Percentiles rank a stretch among this genome's conserved stretches.
phyloP scores from a whole-genome alignment of 2,329 filamentous ascomycete species.

The Leptographium procerum region DNA sequence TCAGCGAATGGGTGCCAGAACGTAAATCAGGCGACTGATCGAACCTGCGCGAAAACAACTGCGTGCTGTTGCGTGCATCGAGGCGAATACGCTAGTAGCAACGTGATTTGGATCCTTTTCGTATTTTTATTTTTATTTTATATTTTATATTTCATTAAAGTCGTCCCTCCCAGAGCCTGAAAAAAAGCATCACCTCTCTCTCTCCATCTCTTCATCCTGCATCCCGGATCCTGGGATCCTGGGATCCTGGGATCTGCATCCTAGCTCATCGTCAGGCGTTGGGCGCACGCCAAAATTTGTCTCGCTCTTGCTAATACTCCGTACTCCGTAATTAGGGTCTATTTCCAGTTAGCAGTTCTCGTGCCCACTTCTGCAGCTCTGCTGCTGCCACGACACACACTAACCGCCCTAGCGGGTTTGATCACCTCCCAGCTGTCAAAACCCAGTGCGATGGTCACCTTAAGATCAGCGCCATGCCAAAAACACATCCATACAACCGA shows the following conservation, averaged over 20 bases:
- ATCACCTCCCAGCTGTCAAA: neutral
- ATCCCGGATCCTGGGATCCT: neutral
- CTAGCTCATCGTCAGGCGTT: neutral
- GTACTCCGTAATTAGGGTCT: no score
- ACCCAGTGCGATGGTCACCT: neutral
- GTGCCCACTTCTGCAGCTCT: neutral
- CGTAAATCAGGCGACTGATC: neutral
- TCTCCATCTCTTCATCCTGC: no score
- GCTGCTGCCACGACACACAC: neutral
- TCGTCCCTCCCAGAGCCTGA: neutral
- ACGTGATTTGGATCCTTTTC: neutral
- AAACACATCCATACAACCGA: neutral
- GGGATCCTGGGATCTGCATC: neutral
- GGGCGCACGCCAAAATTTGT: neutral
- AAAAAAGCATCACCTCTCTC: no score
- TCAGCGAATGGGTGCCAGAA: neutral
- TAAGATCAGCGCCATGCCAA: neutral
- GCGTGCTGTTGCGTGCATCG: neutral
- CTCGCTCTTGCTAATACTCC: neutral
- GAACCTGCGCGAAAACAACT: neutral
- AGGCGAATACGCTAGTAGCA: neutral
- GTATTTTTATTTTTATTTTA: no score
- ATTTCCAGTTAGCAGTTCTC: neutral
- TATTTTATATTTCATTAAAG: no score
- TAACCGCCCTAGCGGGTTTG: neutral